phyloP scores from a whole-genome alignment of 2,329 filamentous ascomycete species.

The Botrytis paeoniae region DNA sequence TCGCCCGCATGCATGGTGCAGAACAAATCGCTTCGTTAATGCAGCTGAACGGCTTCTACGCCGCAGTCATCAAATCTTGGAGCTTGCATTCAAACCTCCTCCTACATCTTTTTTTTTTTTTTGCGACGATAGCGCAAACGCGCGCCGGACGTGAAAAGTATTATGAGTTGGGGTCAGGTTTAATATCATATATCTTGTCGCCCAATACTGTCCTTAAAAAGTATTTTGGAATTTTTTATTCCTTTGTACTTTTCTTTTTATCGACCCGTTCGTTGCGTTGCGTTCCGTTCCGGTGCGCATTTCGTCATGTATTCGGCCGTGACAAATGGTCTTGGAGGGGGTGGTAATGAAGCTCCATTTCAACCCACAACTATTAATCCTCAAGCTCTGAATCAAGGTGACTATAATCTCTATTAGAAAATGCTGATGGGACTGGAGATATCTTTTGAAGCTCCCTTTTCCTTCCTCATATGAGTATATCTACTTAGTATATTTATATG shows the following conservation, averaged over 20 bases:
- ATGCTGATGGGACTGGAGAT: background rate
- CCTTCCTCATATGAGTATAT: background rate
- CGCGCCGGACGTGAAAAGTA: slow-evolving; percentile 15
- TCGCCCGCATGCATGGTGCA: slow-evolving; percentile 21
- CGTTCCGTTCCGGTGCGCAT: slow-evolving; percentile 12
- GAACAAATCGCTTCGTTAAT: slow-evolving; percentile 20
- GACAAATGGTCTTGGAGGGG: slow-evolving; percentile 21
- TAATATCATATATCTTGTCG: slow-evolving; percentile 1
- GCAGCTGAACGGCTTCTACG: slow-evolving; percentile 21
- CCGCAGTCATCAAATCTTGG: slow-evolving; percentile 16
- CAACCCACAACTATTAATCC: slow-evolving; percentile 21
- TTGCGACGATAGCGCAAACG: slow-evolving; percentile 22
- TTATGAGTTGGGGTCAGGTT: background rate
- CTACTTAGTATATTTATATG: background rate
- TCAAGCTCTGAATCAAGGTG: slow-evolving; percentile 21
- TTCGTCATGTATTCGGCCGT: slow-evolving; percentile 22
- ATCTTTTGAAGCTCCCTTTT: background rate
- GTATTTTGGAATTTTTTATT: background rate
- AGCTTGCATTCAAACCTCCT: slow-evolving; percentile 15
- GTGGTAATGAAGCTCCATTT: slow-evolving; percentile 17
- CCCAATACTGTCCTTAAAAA: background rate
- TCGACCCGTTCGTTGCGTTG: background rate
- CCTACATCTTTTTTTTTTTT: slow-evolving; percentile 5
- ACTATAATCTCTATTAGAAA: background rate
- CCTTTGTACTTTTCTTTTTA: background rate